Base-by-base conservation (phyloP, 306 rosid genomes). In the Vigna reflexopilosa region DNA sequence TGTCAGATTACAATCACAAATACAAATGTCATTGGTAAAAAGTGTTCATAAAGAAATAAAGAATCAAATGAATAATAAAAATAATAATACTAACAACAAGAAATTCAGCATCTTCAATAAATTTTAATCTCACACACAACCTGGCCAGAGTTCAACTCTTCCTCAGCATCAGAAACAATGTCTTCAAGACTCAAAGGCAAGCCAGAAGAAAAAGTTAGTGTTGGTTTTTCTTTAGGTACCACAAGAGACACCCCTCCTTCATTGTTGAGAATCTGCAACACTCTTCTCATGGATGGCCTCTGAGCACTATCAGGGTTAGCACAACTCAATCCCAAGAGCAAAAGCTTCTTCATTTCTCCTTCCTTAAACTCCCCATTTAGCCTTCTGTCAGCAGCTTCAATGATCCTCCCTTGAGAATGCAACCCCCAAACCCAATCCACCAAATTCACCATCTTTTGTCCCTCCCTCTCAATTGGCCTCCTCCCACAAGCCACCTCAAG, bases 151-250 rank as follows among this genome's bases (percentile, higher is more conserved):
- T 40, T 50, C 40, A 75, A 66, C 58, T 73, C 83, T 70, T 86
- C 78, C 62, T 72, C 93, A 67, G 76, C 81, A 65, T 91, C 96
- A 5, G 88, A 84, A 81, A 93, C 94, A 34, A 93, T 89, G 54
- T 70, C 86, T 75, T 69, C 86, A 26, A 83, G 81, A 74, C 20
- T 79, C 70, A 83, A 32, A n/a, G 83, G 80, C 42, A 83, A 3
- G 14, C 78, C 65, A 74, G 52, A 52, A 10, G 83, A 79, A 51
- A 83, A 83, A 13, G 57, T 83, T 16, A 75, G 83, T 3, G 74
- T 51, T 16, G 86, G 86, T 54, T 83, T 83, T 64, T 73, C 71
- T 34, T 67, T 81, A 56, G 84, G 80, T 56, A 81, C 76, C 2
- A 74, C 63, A 67, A 81, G 63, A 67, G 70, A 6, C 52, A 74